Evolutionary conservation across 2,329 filamentous ascomycete species (phyloP).

Genomic region (Calonectria honghensis): DNA sequence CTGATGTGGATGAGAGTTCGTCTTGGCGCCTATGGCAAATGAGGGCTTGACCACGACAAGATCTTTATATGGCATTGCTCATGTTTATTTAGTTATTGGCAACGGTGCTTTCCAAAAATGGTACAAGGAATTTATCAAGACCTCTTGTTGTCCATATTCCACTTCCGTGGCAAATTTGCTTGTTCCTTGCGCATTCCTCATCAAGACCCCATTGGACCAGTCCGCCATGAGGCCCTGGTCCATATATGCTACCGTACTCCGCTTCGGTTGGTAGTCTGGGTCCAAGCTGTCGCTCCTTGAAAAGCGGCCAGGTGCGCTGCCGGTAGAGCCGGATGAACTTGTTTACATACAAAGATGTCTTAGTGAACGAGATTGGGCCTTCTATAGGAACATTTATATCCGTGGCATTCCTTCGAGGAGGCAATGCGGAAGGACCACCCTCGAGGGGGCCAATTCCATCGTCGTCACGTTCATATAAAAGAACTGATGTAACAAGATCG

Average conservation of each 20-base stretch:
- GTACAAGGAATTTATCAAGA: background rate
- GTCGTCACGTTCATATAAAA: background rate
- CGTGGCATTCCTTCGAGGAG: background rate
- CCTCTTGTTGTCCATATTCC: background rate
- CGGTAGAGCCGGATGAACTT: background rate
- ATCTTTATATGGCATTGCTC: too few species aligned
- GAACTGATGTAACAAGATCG: background rate
- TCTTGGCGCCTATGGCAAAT: too few species aligned
- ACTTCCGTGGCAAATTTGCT: background rate
- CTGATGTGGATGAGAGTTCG: too few species aligned
- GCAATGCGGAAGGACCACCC: fast-evolving
- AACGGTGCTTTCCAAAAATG: background rate
- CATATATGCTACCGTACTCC: background rate
- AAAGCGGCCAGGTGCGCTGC: background rate
- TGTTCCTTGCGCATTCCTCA: background rate
- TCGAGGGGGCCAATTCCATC: background rate
- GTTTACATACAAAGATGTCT: background rate
- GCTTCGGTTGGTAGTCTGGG: background rate
- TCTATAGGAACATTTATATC: background rate
- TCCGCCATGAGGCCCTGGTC: background rate
- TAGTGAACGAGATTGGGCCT: background rate
- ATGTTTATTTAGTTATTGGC: too few species aligned
- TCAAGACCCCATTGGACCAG: background rate
- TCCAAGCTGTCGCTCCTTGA: background rate
- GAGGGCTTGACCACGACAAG: too few species aligned